These are phyloP conservation scores for Tricholoma hemisulphureum DNA, from an alignment of 768 basidiomycete species.

Conservation along the genomic window DNA sequence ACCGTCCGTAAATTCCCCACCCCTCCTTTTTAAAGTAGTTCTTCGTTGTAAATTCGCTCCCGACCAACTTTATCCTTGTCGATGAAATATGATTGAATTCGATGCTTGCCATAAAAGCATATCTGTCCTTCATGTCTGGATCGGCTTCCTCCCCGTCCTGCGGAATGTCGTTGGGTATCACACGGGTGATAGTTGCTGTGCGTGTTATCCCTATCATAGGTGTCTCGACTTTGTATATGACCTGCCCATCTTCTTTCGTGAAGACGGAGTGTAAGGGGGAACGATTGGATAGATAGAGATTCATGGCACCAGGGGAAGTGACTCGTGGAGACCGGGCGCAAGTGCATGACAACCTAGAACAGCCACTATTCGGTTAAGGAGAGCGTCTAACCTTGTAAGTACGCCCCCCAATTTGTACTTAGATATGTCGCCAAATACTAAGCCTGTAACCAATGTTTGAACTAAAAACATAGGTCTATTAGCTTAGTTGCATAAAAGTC, in stretches of 20 bases:
- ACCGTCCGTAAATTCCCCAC: conserved; percentile 22
- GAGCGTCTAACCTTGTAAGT: too few species aligned
- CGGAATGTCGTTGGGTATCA: neutral
- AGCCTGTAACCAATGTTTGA: too few species aligned
- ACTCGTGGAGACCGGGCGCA: conserved; percentile 10
- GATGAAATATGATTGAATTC: conserved; percentile 32
- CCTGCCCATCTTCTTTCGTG: conserved; percentile 19
- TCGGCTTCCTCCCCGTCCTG: neutral
- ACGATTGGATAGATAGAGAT: conserved; percentile 20
- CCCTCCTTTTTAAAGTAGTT: conserved; percentile 24
- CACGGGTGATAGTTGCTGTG: conserved; percentile 3
- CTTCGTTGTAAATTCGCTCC: conserved; percentile 21
- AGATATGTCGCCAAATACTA: too few species aligned
- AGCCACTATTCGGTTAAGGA: too few species aligned
- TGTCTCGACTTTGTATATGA: conserved; percentile 19
- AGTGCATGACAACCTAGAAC: too few species aligned
- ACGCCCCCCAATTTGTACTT: too few species aligned
- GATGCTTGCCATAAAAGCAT: conserved; percentile 32
- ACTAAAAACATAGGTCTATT: too few species aligned
- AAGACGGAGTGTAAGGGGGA: conserved; percentile 19
- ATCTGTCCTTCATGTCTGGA: conserved; percentile 26
- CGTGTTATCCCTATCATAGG: conserved; percentile 21
- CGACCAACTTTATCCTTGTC: conserved; percentile 28
- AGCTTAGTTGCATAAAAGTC: too few species aligned
- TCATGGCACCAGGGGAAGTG: neutral